These are phyloP conservation scores for Solidago caesia DNA, from an alignment of 129 eudicot genomes.

Conservation along the genomic window DNA sequence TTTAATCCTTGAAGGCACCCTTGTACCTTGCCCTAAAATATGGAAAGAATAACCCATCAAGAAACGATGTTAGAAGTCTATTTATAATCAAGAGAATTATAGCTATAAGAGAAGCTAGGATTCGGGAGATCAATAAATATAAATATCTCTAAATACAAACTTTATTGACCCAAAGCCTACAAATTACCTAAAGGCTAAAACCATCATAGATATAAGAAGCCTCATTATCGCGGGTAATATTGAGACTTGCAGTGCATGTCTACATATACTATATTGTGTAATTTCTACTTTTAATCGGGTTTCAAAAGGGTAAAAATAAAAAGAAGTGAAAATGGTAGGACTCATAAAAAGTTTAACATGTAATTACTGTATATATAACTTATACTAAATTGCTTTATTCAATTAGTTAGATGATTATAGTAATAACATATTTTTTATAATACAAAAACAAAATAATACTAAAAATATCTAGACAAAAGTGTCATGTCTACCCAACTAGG, in stretches of 20 bases:
- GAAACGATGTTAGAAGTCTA: not conserved
- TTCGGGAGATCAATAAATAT: not conserved
- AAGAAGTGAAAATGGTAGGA: not conserved
- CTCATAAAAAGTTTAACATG: not conserved
- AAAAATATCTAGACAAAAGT: too few species aligned
- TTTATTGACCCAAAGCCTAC: too few species aligned
- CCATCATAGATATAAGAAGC: too few species aligned
- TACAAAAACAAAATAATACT: too few species aligned
- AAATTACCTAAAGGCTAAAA: too few species aligned
- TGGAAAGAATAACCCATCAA: slow-evolving; percentile 12
- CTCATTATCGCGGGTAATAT: too few species aligned
- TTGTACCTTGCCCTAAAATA: slow-evolving; percentile 47
- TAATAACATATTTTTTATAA: not conserved
- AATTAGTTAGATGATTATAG: not conserved
- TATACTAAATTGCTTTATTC: not conserved
- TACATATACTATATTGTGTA: too few species aligned
- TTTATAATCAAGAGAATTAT: not conserved
- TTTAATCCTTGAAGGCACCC: slow-evolving; percentile 76
- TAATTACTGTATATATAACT: too few species aligned
- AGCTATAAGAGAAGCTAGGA: not conserved
- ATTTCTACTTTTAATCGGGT: not conserved
- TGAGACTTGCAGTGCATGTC: too few species aligned
- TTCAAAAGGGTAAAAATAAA: not conserved
- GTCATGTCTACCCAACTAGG: not conserved
- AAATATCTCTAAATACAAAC: too few species aligned